A percentile compares a stretch with the other conserved stretches of the same genome.
phyloP scores from a whole-genome alignment of 2,329 filamentous ascomycete genomes.

The Lecanicillium sp. region DNA sequence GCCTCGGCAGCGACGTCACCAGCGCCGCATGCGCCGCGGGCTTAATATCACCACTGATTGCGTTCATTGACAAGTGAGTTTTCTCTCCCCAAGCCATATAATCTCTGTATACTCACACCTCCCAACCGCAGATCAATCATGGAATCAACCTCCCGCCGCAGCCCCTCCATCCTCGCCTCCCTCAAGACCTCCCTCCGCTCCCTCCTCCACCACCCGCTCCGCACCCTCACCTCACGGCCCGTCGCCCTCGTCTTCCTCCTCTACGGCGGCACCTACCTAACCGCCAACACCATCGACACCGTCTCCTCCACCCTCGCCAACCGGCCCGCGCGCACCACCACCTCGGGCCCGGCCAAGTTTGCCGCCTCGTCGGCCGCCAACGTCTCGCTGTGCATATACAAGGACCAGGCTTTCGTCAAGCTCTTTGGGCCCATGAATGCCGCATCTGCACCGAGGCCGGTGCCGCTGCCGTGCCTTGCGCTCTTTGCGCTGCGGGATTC shows the following conservation, averaged over 20 bases:
- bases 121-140: conserved; percentile 57
- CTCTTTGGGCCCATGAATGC: conserved; percentile 62
- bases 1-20: conserved; percentile 59
- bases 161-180: conserved; percentile 46
- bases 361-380: conserved; percentile 73
- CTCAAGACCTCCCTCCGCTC: conserved; percentile 49
- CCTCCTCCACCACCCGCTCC: conserved; percentile 52
- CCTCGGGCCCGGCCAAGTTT: conserved; percentile 74
- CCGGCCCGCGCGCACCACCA: conserved; percentile 53
- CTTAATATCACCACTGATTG: conserved; percentile 76
- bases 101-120: conserved; percentile 3
- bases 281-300: conserved; percentile 83
- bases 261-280: conserved; percentile 85
- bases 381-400: conserved; percentile 79
- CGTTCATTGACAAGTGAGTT: conserved; percentile 73
- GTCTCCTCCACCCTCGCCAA: conserved; percentile 55
- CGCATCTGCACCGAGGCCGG: conserved; percentile 39
- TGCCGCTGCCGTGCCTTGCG: conserved; percentile 63
- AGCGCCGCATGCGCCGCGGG: conserved; percentile 66
- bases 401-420: conserved; percentile 77
- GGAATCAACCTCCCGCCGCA: conserved; percentile 69
- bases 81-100: conserved; percentile 2
- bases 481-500: conserved; percentile 80
- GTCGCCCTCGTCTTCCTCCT: conserved; percentile 64
- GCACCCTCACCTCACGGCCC: conserved; percentile 55